A percentile compares a stretch with the other conserved stretches of the same genome.
Conservation (phyloP, 352 stramenopile genomes). For the Phytophthora pini region DNA sequence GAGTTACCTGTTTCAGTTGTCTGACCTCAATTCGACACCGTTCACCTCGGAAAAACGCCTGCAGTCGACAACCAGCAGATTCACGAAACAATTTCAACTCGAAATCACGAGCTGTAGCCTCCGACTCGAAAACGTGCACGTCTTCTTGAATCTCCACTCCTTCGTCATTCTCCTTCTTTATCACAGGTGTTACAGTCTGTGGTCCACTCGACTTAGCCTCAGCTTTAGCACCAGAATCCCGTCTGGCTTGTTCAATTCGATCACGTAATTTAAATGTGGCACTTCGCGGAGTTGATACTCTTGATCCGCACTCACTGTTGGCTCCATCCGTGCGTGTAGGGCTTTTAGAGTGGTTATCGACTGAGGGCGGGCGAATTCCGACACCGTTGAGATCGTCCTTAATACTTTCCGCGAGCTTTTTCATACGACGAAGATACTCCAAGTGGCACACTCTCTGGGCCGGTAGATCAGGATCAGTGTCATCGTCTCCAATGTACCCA, state of each 20-base stretch:
- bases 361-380: not conserved
- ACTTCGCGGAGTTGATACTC: conserved; percentile 30
- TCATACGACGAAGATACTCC: conserved; percentile 77
- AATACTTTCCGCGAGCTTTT: conserved; percentile 68
- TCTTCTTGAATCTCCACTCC: conserved; percentile 35
- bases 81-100: conserved; percentile 33
- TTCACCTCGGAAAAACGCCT: conserved; percentile 42
- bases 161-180: conserved; percentile 7
- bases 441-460: conserved; percentile 67
- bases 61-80: conserved; percentile 39
- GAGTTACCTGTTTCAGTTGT: conserved; percentile 34
- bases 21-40: conserved; percentile 33
- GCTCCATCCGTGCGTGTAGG: conserved; percentile 2
- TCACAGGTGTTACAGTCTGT: not conserved
- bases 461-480: conserved; percentile 50
- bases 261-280: conserved; percentile 41
- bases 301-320: conserved; percentile 5
- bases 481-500: conserved; percentile 38
- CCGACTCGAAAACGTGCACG: conserved; percentile 24
- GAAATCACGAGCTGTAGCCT: conserved; percentile 17
- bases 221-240: conserved; percentile 25
- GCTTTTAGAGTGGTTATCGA: not conserved
- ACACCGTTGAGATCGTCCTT: conserved; percentile 55
- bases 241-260: conserved; percentile 39
- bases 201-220: conserved; percentile 10